Conservation (phyloP, 2,329 filamentous ascomycete genomes). For the Ophiocordyceps camponoti-leonardi region DNA sequence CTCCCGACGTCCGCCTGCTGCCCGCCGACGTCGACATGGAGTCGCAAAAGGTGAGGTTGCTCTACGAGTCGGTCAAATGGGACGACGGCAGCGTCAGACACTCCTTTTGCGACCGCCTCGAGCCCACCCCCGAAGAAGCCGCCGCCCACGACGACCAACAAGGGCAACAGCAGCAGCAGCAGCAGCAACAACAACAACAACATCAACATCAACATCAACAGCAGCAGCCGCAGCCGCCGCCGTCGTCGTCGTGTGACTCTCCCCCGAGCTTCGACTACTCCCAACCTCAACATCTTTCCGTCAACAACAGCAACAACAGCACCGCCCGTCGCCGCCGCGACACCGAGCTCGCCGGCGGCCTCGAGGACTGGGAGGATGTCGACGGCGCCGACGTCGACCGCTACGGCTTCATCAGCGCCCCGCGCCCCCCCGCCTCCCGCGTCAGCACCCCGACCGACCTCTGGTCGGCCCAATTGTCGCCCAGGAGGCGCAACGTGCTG, state of each 20-base stretch:
- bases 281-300: conserved; percentile 14
- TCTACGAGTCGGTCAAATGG: conserved; percentile 40
- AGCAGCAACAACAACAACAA: too few relatives aligned
- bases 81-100: conserved; percentile 31
- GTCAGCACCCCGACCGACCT: conserved; percentile 22
- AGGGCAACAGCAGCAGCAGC: too few relatives aligned
- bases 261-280: conserved; percentile 22
- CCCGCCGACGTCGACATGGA: conserved; percentile 40
- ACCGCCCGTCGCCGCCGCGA: conserved; percentile 12
- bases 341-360: conserved; percentile 36
- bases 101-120: conserved; percentile 29
- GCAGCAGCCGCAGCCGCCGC: conserved; percentile 20
- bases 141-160: too few relatives aligned
- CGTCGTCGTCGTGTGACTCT: too few relatives aligned
- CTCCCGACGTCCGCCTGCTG: conserved; percentile 33
- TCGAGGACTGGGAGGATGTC: conserved; percentile 53
- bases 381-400: conserved; percentile 44
- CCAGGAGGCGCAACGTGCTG: conserved; percentile 28
- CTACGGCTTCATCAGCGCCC: conserved; percentile 46
- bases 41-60: conserved; percentile 51
- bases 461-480: conserved; percentile 24
- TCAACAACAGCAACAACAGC: conserved; percentile 3
- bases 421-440: conserved; percentile 23
- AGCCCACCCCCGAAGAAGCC: conserved; percentile 32
- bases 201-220: too few relatives aligned